Conservation (phyloP, 179 eudicot genomes). For the Gypsophila paniculata region DNA sequence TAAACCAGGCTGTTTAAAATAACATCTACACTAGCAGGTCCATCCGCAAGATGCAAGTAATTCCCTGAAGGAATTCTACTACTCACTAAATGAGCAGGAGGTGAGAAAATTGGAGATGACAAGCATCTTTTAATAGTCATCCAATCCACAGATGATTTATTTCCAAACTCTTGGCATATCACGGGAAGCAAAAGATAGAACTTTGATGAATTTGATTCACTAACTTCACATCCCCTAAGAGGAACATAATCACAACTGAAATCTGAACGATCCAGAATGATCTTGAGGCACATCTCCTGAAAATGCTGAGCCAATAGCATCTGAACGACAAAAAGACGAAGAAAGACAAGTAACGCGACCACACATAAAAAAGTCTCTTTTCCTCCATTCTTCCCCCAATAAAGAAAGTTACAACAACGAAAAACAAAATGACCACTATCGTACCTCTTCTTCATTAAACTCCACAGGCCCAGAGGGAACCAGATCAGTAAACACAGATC, state of each 20-base stretch:
- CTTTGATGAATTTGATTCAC: conserved; percentile 37
- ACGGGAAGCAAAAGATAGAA: conserved; percentile 84
- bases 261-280: conserved; percentile 72
- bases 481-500: conserved; percentile 62
- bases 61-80: conserved; percentile 19
- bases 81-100: conserved; percentile 22
- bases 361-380: background rate
- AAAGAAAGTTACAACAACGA: background rate
- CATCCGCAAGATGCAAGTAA: conserved; percentile 72
- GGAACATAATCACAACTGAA: conserved; percentile 52
- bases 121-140: conserved; percentile 59
- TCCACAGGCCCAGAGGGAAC: conserved; percentile 48
- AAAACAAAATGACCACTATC: background rate
- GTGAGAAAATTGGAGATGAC: conserved; percentile 70
- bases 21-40: conserved; percentile 43
- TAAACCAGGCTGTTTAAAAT: conserved; percentile 77
- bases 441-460: conserved; percentile 67
- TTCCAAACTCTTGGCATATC: conserved; percentile 27
- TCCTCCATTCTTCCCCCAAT: conserved; percentile 2
- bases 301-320: conserved; percentile 57
- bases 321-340: conserved; percentile 33
- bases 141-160: conserved; percentile 65
- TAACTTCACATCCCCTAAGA: conserved; percentile 36
- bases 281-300: conserved; percentile 74
- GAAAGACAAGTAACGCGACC: background rate